phyloP scores from a whole-genome alignment of 1,139 yeast species.

The Tardiomyces depauwii region DNA sequence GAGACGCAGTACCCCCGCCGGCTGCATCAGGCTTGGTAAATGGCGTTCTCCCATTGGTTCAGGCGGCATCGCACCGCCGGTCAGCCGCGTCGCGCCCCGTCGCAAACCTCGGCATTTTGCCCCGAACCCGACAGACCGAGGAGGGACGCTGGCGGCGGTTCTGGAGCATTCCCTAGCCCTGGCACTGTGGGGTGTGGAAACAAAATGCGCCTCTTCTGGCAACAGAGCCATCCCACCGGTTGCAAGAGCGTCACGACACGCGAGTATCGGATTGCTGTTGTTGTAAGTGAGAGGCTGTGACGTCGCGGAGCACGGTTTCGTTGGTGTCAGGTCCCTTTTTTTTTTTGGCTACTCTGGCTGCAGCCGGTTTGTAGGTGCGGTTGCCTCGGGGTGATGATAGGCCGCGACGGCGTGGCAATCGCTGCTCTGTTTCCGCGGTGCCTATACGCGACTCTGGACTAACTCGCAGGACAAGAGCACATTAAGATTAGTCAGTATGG shows the following conservation, averaged over 20 bases:
- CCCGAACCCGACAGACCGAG: background rate
- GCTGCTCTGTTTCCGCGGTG: background rate
- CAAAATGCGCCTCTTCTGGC: background rate
- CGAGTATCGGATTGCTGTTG: background rate
- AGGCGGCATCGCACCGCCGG: slow-evolving; percentile 38
- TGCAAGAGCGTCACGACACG: background rate
- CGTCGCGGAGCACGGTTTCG: too few relatives aligned
- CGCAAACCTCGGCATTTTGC: background rate
- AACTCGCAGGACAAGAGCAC: background rate
- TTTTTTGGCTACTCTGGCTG: too few relatives aligned
- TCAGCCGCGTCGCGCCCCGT: slow-evolving; percentile 31
- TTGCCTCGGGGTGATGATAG: background rate
- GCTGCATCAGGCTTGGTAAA: background rate
- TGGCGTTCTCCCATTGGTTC: background rate
- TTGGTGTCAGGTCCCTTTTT: too few relatives aligned
- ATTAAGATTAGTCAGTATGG: slow-evolving; percentile 5
- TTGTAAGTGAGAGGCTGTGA: background rate
- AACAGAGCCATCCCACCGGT: background rate
- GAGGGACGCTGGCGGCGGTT: background rate
- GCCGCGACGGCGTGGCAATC: background rate
- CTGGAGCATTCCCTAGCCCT: background rate
- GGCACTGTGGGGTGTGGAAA: background rate
- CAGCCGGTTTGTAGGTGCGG: too few relatives aligned
- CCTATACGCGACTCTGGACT: background rate
- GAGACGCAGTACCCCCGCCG: too few relatives aligned